Evolutionary conservation across 2,329 filamentous ascomycete genomes (phyloP), one percentile per base, ranked within the genome.

Genomic region (Lasiodiplodia sp.): DNA sequence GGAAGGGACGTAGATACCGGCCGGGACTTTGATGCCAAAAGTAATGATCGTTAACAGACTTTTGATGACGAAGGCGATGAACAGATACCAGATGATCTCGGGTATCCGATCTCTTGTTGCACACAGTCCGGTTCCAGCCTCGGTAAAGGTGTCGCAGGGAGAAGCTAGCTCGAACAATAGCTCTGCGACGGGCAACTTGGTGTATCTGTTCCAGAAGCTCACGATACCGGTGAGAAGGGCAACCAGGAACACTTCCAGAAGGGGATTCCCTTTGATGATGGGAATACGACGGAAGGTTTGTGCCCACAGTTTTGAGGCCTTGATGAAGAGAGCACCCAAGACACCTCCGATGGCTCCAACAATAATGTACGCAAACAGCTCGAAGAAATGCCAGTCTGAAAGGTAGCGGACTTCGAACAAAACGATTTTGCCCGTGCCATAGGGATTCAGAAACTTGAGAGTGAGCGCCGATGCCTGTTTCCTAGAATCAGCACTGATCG

Each of bases 1-100:
- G 74, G 95, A 97, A 3, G 96, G 96, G 1, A 99, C 94, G 74
- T 99, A 99, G 73, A 99, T 97, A 71, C 96, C 96, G 0, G 95
- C 94, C 11, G 96, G 96, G 0, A 98, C 90, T 85, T 98, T 98
- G 76, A 97, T 94, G 31, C 95, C 95, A 80, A 98, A 98, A 0
- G 95, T 97, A 72, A 97, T 90, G 56, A 91, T 90, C 0, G 96
- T 98, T 52, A 99, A 82, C 56, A 95, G 84, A 0, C 93, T 92
- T 78, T 99, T 99, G 82, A 98, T 91, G 31, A 97, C 81, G 72
- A 98, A 96, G 0, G 95, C 95, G 21, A 90, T 80, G 14, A 91
- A 82, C 0, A 99, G 84, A 68, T 89, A 91, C 34, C 85, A 77
- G 18, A 98, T 86, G 4, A 96, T 90, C 0, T 86, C 84, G 0